Evolutionary conservation across 2,329 filamentous ascomycete genomes (phyloP), one percentile per base, ranked within the genome.

Genomic region (Stagonosporopsis chrysanthemi): DNA sequence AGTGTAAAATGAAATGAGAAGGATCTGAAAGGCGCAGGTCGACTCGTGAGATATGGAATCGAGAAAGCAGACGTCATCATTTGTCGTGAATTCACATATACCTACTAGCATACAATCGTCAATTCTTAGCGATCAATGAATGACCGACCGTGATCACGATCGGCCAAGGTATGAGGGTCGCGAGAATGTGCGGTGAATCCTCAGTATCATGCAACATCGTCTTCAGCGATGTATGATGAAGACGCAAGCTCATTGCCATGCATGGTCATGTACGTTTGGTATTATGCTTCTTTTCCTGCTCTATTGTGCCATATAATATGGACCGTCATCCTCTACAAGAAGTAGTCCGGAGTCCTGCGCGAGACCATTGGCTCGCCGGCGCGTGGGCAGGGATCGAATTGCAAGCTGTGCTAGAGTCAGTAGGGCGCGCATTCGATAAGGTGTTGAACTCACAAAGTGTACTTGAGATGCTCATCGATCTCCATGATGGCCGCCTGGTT

Each of bases 401-500:
- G 95, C 80, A 99, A 82, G 89, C 95, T 99, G 72, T 57, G 26
- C n/a, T 31, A 23, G 24, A 45, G 65, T 76, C 57, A 77, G 70
- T 60, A 43, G 29, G 7, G 6, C 6, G n/a, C 26, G 14, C 12
- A 28, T 19, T 17, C 6, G 17, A 6, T 11, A 40, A 7, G n/a
- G 17, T 28, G 29, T n/a, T 42, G 17, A 29, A 88, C 92, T 79
- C 86, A 97, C 94, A 99, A 98, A 74, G 95, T 98, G 81, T 98
- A 99, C 84, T 99, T 98, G 76, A 99, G 82, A 78, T 98, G 93
- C 81, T 99, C 95, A 67, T 98, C 95, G 78, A 99, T 99, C 81
- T 98, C 95, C 95, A 99, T 99, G 78, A 99, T 98, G n/a, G 95
- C 95, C 55, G 95, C 95, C 80, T 98, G 95, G 80, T 99, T 99